These are phyloP conservation scores for Psidium guajava DNA, from an alignment of 345 rosid species.

Conservation along the genomic window DNA sequence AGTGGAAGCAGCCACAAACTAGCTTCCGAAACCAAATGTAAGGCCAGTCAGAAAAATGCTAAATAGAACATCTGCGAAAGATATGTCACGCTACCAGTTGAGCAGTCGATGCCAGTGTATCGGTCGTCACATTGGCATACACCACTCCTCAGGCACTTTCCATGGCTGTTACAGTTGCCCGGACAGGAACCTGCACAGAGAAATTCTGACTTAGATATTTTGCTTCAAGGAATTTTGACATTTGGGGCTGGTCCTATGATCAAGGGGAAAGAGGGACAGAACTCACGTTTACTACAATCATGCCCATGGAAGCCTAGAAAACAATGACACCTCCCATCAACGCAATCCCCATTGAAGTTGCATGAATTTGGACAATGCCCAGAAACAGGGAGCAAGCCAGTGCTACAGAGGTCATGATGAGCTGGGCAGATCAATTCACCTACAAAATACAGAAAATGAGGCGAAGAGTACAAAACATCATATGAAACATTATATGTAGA, in stretches of 20 bases:
- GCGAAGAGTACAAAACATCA: background rate
- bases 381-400: slow-evolving; percentile 28
- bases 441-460: slow-evolving; percentile 15
- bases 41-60: background rate
- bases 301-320: slow-evolving; percentile 83
- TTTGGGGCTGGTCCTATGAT: background rate
- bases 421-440: slow-evolving; percentile 92
- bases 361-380: slow-evolving; percentile 85
- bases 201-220: background rate
- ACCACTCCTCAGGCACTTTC: slow-evolving; percentile 73
- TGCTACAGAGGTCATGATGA: slow-evolving; percentile 81
- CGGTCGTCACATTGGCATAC: slow-evolving; percentile 67
- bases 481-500: background rate
- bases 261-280: background rate
- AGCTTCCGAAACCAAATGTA: background rate
- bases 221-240: background rate
- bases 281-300: slow-evolving; percentile 84
- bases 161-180: slow-evolving; percentile 61
- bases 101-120: slow-evolving; percentile 87
- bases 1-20: background rate
- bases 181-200: slow-evolving; percentile 71
- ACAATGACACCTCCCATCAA: slow-evolving; percentile 79
- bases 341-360: slow-evolving; percentile 84
- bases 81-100: slow-evolving; percentile 51
- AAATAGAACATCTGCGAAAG: background rate